Base-by-base conservation (phyloP, 2,329 filamentous ascomycete species). In the Peltaster fructicola region DNA sequence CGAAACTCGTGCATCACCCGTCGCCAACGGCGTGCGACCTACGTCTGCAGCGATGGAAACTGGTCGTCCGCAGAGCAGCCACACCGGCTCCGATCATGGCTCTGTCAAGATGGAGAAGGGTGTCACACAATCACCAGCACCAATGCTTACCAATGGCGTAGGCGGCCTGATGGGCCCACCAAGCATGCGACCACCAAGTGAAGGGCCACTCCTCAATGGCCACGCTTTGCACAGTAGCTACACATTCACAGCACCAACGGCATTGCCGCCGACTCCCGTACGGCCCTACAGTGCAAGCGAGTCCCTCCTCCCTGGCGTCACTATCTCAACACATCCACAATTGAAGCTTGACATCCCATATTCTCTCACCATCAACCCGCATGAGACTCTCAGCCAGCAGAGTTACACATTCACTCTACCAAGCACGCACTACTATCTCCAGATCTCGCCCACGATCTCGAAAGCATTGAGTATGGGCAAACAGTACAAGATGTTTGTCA, bases 401-500 rank as follows among this genome's bases (percentile, higher is more conserved):
- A 79, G 72, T 4, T 57, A 76, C 20, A 77, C 78, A 5, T 56
- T 88, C 27, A 73, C 70, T 30, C 55, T 88, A 7, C 70, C 77
- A 2, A 51, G 63, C 2, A 65, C 61, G 22, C 69, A 82, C 39
- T 71, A 68, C 37, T 72, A 73, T 30, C 54, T 91, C 10, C 74
- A 82, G 32, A 62, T 91, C 29, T 59, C 67, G 12, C 72, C 76
- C 4, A 64, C 63, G 7, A 57, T 90, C 10, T 65, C 71, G 3
- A 38, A 39, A 17, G 35, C 44, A 1, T 53, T 69, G 6, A 52
- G 79, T 4, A 65, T 72, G 30, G 62, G 67, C 25, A 71, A 79
- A 15, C 69, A 79, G 24, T 80, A 78, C 52, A 80, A 74, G 43
- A 54, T 88, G 17, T 82, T 80, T 44, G 74, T 82, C 16, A 62